Evolutionary conservation across 2,329 filamentous ascomycete genomes (phyloP), one percentile per base, ranked within the genome.

Genomic region (Lasiodiplodia sp.): DNA sequence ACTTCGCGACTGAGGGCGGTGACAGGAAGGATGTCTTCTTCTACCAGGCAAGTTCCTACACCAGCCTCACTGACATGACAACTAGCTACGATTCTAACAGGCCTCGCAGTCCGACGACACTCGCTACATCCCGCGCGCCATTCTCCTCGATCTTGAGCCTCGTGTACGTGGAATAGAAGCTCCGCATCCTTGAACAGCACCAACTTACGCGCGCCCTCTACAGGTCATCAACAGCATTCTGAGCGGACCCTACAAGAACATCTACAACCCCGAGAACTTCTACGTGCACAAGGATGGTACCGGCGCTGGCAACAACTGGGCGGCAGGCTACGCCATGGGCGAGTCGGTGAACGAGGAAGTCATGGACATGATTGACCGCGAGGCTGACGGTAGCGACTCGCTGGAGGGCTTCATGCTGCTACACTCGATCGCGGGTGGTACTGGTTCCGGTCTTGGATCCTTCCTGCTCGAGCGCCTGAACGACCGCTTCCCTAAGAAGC

Each of bases 231-330:
- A 98, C 78, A 85, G 89, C 70, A 99, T 99, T 74, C 95, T 98
- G 82, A 91, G 91, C 11, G 94, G 96, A 1, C 91, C 94, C 0
- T 99, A 99, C 85, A 93, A 91, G 80, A 98, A 99, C 80, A 99
- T 99, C 70, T 99, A 99, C 87, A 99, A 99, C 79, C 96, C 96
- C 0, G 96, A 99, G 82, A 99, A 99, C 85, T 97, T 98, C 83
- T 99, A 96, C 79, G 89, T 98, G 66, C 93, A 95, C 75, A 96
- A 97, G 79, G 92, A 95, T 82, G 96, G 96, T 69, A 89, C 93
- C 67, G 96, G 96, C 56, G 96, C 96, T 7, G 96, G 94, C 56
- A 99, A 99, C 82, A 99, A 98, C 80, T 99, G 96, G 96, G 96
- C 94, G 70, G 92, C 96, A 76, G 96, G 96, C 57, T 99, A 99